phyloP scores from a whole-genome alignment of 2,329 filamentous ascomycete species.

The Diaporthe vaccinii region DNA sequence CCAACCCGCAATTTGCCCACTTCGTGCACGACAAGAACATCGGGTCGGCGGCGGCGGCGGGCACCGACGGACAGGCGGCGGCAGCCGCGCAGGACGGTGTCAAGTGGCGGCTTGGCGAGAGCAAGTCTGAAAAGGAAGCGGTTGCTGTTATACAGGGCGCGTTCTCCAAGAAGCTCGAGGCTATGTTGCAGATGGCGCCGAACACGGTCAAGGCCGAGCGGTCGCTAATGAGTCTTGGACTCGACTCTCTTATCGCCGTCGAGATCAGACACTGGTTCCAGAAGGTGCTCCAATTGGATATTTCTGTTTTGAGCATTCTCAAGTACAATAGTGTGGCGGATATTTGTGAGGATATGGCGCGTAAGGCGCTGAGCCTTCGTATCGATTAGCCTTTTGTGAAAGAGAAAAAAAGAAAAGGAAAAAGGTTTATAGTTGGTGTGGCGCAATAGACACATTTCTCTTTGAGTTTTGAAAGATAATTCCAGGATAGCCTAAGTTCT shows the following conservation, averaged over 20 bases:
- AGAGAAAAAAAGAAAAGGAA: neutral
- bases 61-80: neutral
- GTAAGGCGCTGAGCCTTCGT: neutral
- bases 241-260: slow-evolving; percentile 45
- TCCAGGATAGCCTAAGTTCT: too few species aligned
- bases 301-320: slow-evolving; percentile 59
- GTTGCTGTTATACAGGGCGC: neutral
- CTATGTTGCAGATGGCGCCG: slow-evolving; percentile 3
- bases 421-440: too few species aligned
- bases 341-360: neutral
- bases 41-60: neutral
- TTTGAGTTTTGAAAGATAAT: too few species aligned
- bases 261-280: slow-evolving; percentile 60
- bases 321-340: slow-evolving; percentile 1
- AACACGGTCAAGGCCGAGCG: neutral
- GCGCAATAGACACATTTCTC: too few species aligned
- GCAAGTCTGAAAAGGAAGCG: neutral
- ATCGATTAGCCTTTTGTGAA: neutral
- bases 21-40: neutral
- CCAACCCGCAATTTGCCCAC: neutral
- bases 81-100: neutral
- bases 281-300: slow-evolving; percentile 55
- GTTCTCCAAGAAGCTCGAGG: slow-evolving; percentile 5
- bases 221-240: slow-evolving; percentile 42
- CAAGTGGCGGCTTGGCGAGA: neutral